Evolutionary conservation across 345 rosid genomes (phyloP).

Genomic region (Iberis pinnata): DNA sequence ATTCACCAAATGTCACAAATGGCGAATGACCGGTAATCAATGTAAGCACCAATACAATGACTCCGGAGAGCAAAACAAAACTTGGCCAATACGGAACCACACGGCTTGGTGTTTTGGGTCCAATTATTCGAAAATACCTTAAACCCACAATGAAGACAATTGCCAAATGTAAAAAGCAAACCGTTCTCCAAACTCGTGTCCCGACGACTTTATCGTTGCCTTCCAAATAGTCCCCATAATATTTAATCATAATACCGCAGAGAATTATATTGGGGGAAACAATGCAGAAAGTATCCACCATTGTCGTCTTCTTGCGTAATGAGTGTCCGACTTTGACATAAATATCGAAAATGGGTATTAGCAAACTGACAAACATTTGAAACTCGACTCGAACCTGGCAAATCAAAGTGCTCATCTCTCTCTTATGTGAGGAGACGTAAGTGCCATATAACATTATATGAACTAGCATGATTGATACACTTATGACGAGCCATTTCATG

Average conservation of each 20-base stretch:
- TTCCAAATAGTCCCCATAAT: too few species aligned
- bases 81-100: constrained; percentile 45
- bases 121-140: constrained; percentile 43
- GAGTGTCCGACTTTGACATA: too few species aligned
- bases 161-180: constrained; percentile 41
- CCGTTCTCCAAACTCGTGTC: too few species aligned
- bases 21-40: constrained; percentile 56
- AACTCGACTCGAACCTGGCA: constrained; percentile 52
- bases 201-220: too few species aligned
- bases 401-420: constrained; percentile 29
- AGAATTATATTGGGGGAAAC: too few species aligned
- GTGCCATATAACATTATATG: constrained; percentile 49
- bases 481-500: constrained; percentile 63
- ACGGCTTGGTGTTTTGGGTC: constrained; percentile 8
- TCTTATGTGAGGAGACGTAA: constrained; percentile 50
- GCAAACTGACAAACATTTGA: constrained; percentile 47
- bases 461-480: constrained; percentile 46
- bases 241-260: too few species aligned
- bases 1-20: constrained; percentile 46
- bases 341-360: too few species aligned
- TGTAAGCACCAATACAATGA: constrained; percentile 36
- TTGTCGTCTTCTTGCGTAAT: too few species aligned
- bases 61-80: constrained; percentile 34
- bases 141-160: constrained; percentile 29
- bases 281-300: too few species aligned